Evolutionary conservation across 495 filamentous ascomycete species (phyloP).

Genomic region (Podospora fimiseda): DNA sequence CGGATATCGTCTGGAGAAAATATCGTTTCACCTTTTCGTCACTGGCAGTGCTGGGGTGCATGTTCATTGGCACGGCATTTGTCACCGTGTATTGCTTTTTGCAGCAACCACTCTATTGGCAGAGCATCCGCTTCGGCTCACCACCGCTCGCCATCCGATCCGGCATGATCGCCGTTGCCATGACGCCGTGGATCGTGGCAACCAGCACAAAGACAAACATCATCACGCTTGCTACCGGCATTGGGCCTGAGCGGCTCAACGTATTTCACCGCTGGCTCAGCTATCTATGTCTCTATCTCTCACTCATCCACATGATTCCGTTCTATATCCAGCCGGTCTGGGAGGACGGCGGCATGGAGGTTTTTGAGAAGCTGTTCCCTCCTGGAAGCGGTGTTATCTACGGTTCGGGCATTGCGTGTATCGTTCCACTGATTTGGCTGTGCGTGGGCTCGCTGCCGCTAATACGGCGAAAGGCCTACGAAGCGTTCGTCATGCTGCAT

Average conservation of each 20-base stretch:
- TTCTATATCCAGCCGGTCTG: conserved; percentile 86
- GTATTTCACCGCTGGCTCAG: conserved; percentile 89
- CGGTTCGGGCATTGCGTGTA: conserved; percentile 80
- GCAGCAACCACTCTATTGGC: conserved; percentile 77
- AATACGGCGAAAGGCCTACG: conserved; percentile 58
- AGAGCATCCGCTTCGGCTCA: conserved; percentile 75
- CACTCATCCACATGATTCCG: conserved; percentile 75
- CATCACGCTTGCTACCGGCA: conserved; percentile 77
- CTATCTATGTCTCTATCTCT: conserved; percentile 80
- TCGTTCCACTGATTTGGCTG: conserved; percentile 73
- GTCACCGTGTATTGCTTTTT: conserved; percentile 75
- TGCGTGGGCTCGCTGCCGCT: conserved; percentile 77
- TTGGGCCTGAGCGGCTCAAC: conserved; percentile 87
- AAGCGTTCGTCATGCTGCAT: conserved; percentile 76
- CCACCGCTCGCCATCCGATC: conserved; percentile 84
- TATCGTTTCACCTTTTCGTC: conserved; percentile 69
- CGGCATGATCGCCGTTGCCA: conserved; percentile 88
- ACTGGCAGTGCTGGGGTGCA: conserved; percentile 58
- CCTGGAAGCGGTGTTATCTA: conserved; percentile 63
- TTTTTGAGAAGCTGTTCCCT: conserved; percentile 61
- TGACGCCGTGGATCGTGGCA: conserved; percentile 90
- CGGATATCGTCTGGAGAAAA: conserved; percentile 56
- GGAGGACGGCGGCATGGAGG: conserved; percentile 62
- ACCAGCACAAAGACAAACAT: conserved; percentile 88
- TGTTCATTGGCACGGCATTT: conserved; percentile 59